Percentiles rank a stretch among this genome's conserved stretches.
Evolutionary conservation across 768 basidiomycete genomes (phyloP).

Genomic region (Amanita jacksonii): DNA sequence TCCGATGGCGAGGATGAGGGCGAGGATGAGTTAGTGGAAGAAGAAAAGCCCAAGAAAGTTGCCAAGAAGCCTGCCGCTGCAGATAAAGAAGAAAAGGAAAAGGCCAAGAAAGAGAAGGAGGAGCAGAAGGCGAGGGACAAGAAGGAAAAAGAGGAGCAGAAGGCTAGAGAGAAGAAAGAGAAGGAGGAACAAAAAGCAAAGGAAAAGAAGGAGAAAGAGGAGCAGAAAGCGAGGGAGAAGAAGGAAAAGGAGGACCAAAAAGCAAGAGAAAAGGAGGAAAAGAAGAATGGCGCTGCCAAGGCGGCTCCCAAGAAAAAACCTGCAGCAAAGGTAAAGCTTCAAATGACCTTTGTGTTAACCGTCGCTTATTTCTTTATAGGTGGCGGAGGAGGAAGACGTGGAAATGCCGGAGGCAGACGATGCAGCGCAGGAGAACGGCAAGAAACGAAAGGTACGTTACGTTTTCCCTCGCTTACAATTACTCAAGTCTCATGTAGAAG

Average conservation of each 20-base stretch:
- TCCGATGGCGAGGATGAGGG: conserved; percentile 26
- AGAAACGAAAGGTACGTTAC: conserved; percentile 62
- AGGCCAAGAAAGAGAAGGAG: conserved; percentile 24
- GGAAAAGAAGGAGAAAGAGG: conserved; percentile 10
- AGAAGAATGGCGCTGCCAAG: conserved; percentile 11
- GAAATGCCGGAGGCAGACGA: conserved; percentile 38
- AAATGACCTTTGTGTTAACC: neutral
- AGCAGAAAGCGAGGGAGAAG: conserved; percentile 22
- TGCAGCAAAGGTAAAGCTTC: conserved; percentile 11
- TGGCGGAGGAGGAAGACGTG: conserved; percentile 18
- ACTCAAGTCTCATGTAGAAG: conserved; percentile 20
- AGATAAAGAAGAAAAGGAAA: conserved; percentile 13
- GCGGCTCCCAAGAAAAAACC: conserved; percentile 15
- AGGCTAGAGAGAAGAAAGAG: conserved; percentile 17
- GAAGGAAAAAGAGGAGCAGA: conserved; percentile 11
- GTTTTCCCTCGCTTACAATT: neutral
- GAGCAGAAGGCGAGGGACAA: conserved; percentile 10
- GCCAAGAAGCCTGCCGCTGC: conserved; percentile 26
- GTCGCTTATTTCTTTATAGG: conserved; percentile 18
- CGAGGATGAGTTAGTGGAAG: conserved; percentile 26
- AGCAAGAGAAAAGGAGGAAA: conserved; percentile 25
- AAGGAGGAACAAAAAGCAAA: neutral
- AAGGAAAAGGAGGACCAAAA: conserved; percentile 23
- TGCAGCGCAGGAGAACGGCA: conserved; percentile 38
- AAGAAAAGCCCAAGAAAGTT: conserved; percentile 28